These are phyloP conservation scores for Trichophyton verrucosum DNA, from an alignment of 2,329 filamentous ascomycete species.

Conservation along the genomic window DNA sequence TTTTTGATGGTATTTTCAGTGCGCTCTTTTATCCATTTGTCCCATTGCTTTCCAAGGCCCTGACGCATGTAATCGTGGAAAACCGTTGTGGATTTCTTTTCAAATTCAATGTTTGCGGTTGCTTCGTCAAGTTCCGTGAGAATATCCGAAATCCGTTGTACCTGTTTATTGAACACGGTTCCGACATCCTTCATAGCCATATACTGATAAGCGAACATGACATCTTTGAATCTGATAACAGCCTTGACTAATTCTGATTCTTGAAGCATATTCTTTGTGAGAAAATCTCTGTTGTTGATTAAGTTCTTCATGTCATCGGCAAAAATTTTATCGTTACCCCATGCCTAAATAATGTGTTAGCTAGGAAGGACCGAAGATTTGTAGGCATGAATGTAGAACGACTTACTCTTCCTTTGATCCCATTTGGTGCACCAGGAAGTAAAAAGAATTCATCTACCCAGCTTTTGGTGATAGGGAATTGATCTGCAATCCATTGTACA, in stretches of 20 bases:
- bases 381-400: neutral
- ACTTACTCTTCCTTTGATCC: neutral
- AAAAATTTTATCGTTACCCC: neutral
- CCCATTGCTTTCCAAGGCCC: neutral
- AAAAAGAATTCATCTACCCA: neutral
- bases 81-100: neutral
- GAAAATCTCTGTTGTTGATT: too few relatives aligned
- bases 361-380: neutral
- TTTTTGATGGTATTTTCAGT: neutral
- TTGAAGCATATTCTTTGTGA: too few relatives aligned
- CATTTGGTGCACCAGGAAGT: neutral
- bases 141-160: neutral
- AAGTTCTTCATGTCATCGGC: neutral
- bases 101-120: neutral
- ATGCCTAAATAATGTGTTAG: neutral
- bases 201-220: neutral
- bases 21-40: neutral
- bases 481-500: neutral
- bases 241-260: neutral
- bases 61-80: neutral
- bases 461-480: neutral
- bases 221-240: neutral
- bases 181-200: neutral
- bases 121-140: neutral
- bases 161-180: neutral